A percentile compares a stretch with the other conserved stretches of the same genome.
These are phyloP conservation scores for Thymus quinquecostatus DNA, from an alignment of 257 asterid genomes.

Conservation along the genomic window DNA sequence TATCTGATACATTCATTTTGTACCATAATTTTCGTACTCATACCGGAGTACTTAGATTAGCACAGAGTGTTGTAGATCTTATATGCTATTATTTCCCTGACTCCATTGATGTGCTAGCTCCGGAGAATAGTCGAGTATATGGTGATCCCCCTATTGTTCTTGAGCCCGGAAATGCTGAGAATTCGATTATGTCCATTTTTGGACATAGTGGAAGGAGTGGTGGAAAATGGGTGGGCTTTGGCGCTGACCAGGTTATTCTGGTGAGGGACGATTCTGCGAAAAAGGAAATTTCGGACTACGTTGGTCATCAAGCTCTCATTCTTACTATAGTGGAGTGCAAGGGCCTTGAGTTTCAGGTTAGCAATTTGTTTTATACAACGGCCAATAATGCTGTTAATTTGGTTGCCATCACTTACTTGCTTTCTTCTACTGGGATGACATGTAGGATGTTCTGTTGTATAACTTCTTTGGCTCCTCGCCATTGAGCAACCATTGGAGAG, in stretches of 20 bases:
- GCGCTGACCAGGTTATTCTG: conserved; percentile 44
- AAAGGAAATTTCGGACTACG: conserved; percentile 1
- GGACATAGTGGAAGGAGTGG: conserved; percentile 39
- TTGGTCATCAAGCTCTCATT: conserved; percentile 25
- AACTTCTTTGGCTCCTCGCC: conserved; percentile 74
- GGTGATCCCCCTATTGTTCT: conserved; percentile 65
- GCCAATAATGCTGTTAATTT: neutral
- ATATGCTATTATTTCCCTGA: conserved; percentile 52
- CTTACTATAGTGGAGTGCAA: conserved; percentile 57
- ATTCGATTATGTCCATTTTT: conserved; percentile 53
- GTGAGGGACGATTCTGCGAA: conserved; percentile 20
- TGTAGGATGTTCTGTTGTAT: conserved; percentile 66
- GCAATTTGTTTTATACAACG: neutral
- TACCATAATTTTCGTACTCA: conserved; percentile 66
- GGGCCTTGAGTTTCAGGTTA: conserved; percentile 75
- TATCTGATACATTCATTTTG: conserved; percentile 46
- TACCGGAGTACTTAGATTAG: conserved; percentile 59
- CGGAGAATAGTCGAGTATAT: conserved; percentile 54
- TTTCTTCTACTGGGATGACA: neutral
- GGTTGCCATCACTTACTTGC: no score
- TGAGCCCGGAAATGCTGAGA: conserved; percentile 51
- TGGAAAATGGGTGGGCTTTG: conserved; percentile 54
- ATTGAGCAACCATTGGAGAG: conserved; percentile 61
- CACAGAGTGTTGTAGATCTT: conserved; percentile 66
- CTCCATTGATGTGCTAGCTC: conserved; percentile 51